Evolutionary conservation across 441 rosid genomes (phyloP), one percentile per base, ranked within the genome.

Genomic region (Eruca vesicaria): DNA sequence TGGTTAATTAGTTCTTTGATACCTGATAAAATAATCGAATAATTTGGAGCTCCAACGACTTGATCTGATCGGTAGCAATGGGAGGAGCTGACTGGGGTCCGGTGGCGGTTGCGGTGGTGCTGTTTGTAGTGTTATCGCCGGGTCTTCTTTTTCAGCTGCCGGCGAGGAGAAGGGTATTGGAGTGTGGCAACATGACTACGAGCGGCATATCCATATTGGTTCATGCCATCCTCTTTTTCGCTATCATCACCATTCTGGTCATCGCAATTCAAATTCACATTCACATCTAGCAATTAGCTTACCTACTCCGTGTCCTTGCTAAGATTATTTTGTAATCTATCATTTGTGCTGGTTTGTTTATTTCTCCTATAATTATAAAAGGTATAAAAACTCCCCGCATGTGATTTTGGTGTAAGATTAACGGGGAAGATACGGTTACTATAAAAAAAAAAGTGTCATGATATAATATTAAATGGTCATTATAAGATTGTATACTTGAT

Each of bases 61-160:
- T 23, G 59, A 20, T n/a, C n/a, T n/a, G 59, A 11, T 56, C 16
- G 20, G 36, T 26, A 63, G n/a, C 48, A 5, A 71, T 64, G 65
- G 62, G 69, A 60, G 76, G 81, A 61, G 89, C 97, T 2, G 93
- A 88, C 63, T 88, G 94, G 97, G 91, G 84, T 3, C 91, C 93
- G 1, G 89, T 88, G 48, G 75, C 89, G 4, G 80, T 89, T 16
- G 92, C 85, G 9, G 85, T 84, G 48, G 81, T 84, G 50, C 79
- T 91, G 71, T 89, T 91, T 56, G 87, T 89, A 71, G 19, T 89
- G 72, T 68, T 90, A 28, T 78, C 93, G 2, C 94, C 96, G 20
- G 97, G 93, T 6, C 79, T 92, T 62, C 79, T 90, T 43, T 88
- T 77, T 71, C 96, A 90, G 89, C 76, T 92, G 36, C 97, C 94